Evolutionary conservation across 2,329 filamentous ascomycete species (phyloP).

Genomic region (Alternaria solani): DNA sequence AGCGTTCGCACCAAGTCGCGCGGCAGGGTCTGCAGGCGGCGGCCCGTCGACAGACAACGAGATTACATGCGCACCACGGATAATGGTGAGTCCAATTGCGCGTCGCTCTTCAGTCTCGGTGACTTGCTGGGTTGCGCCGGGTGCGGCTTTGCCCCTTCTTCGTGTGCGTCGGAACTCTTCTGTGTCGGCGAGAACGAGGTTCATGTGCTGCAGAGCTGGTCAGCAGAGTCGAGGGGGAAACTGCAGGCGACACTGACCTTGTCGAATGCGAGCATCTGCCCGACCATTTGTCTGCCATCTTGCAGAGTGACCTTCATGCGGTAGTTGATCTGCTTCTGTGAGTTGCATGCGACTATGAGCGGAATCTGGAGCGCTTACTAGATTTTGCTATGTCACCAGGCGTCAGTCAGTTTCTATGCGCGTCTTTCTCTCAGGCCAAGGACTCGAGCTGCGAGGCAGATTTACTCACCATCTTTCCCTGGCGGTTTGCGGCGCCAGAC

Average conservation of each 20-base stretch:
- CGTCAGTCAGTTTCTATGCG: slow-evolving; percentile 56
- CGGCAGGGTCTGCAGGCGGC: slow-evolving; percentile 90
- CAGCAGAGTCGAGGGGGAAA: slow-evolving; percentile 13
- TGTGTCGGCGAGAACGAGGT: slow-evolving; percentile 96
- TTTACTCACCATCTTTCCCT: slow-evolving; percentile 96
- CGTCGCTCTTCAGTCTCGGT: slow-evolving; percentile 96
- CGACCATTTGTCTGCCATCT: slow-evolving; percentile 95
- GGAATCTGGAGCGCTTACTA: slow-evolving; percentile 60
- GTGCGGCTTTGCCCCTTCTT: slow-evolving; percentile 69
- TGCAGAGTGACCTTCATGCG: slow-evolving; percentile 97
- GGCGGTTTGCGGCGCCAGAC: slow-evolving; percentile 73
- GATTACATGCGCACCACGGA: slow-evolving; percentile 93
- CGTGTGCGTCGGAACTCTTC: slow-evolving; percentile 62
- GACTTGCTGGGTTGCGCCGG: slow-evolving; percentile 68
- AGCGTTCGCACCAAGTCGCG: slow-evolving; percentile 80
- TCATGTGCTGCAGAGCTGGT: slow-evolving; percentile 80
- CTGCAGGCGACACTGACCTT: slow-evolving; percentile 67
- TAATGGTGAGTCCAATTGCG: slow-evolving; percentile 92
- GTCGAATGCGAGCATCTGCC: slow-evolving; percentile 98
- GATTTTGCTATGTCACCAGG: slow-evolving; percentile 64
- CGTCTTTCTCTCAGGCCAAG: slow-evolving; percentile 53
- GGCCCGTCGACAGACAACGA: slow-evolving; percentile 95
- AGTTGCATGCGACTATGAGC: slow-evolving; percentile 25
- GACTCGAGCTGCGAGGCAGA: slow-evolving; percentile 47
- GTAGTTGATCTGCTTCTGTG: slow-evolving; percentile 84